Percentiles rank a stretch among this genome's conserved stretches.
phyloP scores from a whole-genome alignment of 2,329 filamentous ascomycete species.

The Curvularia sp. region DNA sequence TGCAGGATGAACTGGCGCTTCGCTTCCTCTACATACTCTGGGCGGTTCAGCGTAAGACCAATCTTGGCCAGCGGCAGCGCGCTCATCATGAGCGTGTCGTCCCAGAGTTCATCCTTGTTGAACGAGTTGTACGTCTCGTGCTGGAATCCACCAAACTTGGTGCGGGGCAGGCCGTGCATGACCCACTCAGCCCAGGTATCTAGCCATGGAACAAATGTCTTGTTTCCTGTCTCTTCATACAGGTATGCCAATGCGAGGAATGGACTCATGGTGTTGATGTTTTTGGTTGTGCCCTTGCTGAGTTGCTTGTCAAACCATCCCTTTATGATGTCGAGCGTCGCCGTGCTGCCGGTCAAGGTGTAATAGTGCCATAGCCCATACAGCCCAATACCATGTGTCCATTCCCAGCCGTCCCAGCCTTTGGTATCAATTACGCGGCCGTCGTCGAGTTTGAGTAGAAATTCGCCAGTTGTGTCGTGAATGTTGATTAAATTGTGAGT shows the following conservation, averaged over 20 bases:
- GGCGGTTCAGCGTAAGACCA: slow-evolving; percentile 71
- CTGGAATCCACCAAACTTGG: slow-evolving; percentile 75
- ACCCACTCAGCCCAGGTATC: slow-evolving; percentile 85
- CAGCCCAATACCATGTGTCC: slow-evolving; percentile 80
- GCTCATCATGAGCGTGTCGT: slow-evolving; percentile 89
- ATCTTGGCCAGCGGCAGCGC: slow-evolving; percentile 83
- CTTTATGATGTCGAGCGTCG: slow-evolving; percentile 70
- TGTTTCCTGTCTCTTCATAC: slow-evolving; percentile 76
- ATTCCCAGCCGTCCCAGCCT: slow-evolving; percentile 84
- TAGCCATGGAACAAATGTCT: slow-evolving; percentile 76
- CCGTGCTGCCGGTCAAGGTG: slow-evolving; percentile 69
- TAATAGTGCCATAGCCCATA: slow-evolving; percentile 87
- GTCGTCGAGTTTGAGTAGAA: slow-evolving; percentile 73
- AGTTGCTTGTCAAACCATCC: slow-evolving; percentile 76
- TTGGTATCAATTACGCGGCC: slow-evolving; percentile 83
- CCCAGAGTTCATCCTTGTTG: slow-evolving; percentile 81
- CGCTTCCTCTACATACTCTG: slow-evolving; percentile 78
- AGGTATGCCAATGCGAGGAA: slow-evolving; percentile 78
- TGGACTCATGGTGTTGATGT: slow-evolving; percentile 84
- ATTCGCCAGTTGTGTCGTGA: slow-evolving; percentile 75
- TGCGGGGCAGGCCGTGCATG: slow-evolving; percentile 76
- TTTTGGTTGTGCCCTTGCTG: slow-evolving; percentile 77
- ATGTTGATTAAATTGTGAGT: slow-evolving; percentile 80
- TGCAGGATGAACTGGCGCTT: slow-evolving; percentile 80
- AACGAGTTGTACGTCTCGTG: slow-evolving; percentile 75